Base-by-base conservation (phyloP, 2,329 filamentous ascomycete species). In the Pseudocercospora macadamiae region DNA sequence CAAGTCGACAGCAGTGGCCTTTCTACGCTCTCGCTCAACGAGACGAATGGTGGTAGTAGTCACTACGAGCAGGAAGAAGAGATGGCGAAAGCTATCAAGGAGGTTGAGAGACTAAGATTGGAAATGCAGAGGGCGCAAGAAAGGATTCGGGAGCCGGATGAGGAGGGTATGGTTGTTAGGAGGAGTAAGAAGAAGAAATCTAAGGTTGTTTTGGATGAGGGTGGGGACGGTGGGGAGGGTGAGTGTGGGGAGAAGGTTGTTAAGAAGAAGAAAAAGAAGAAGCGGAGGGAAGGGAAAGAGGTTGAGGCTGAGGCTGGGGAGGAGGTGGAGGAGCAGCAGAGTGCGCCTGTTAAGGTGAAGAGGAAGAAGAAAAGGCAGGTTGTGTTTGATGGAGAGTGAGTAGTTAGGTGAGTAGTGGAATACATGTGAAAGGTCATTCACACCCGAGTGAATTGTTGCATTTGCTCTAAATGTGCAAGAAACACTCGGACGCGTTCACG, bases 111-210 rank as follows among this genome's bases (percentile, higher is more conserved):
- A 52, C 78, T 96, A 59, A 82, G 95, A 53, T 79, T 97, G 57
- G 91, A 96, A 76, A 96, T 97, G 92, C 90, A 93, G 76, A 80
- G 89, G 57, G 88, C 87, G 34, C 90, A 88, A 68, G 90, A 93
- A 76, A 80, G 89, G 55, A 87, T 93, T 34, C 83, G 89, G 66
- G 84, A 88, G 25, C 81, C 85, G 47, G 80, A 77, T 2, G 88
- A 10, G 21, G 42, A 89, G 68, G 87, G 86, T 1, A 84, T 82
- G 0, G 81, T 89, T 2, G 84, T 91, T 3, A 85, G 78, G 76
- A 76, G 66, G 62, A 81, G 79, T 69, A 86, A 85, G 75, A 83
- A 82, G 74, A 80, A 80, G 68, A 71, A 69, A 62, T 58, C 53
- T 21, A 82, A 79, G 66, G 71, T 70, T 64, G 67, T 63, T 19